Evolutionary conservation across 768 basidiomycete genomes (phyloP), one percentile per base, ranked within the genome.

Genomic region (Xerocomus spinulosus): DNA sequence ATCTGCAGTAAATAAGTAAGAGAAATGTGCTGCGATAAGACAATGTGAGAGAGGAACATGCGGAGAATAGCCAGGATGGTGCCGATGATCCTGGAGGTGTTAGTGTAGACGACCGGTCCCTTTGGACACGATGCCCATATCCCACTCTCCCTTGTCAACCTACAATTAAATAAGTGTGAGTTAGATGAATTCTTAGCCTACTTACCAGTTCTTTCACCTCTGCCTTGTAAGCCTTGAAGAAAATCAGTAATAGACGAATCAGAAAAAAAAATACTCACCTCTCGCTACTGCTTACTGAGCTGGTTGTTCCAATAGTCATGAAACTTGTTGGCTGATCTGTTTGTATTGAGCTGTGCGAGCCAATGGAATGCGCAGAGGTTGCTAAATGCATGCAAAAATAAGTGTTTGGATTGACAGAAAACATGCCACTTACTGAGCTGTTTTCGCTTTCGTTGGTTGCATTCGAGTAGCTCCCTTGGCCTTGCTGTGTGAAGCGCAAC

Each of bases 321-420:
- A 34, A 44, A 44, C 32, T 44, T 32, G 4, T n/a, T 20, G 3
- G 23, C 9, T 3, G 42, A 15, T 23, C 42, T 15, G 15, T 25
- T 44, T n/a, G 33, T 9, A 15, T 44, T 44, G 1, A 44, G 2
- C 18, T 44, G 42, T 5, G 14, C 20, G 7, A 44, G 42, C 42
- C 42, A 44, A 6, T 21, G 42, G 30, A 44, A 33, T 24, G 32
- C 32, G 23, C 42, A 44, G 28, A 44, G 42, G 21, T 44, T 44
- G 4, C 42, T 44, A 15, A 5, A 8, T 39, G n/a, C n/a, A n/a
- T 25, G 7, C 7, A 39, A 8, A 6, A 23, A 23, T 23, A 13
- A 14, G 14, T 12, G 13, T 6, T 24, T 6, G n/a, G 38, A 12
- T 3, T 5, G 8, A n/a, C 4, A 15, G 15, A 9, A 6, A 39